Evolutionary conservation across 2,329 filamentous ascomycete species (phyloP), one percentile per base, ranked within the genome.

Genomic region (Furcasterigmium furcatum): DNA sequence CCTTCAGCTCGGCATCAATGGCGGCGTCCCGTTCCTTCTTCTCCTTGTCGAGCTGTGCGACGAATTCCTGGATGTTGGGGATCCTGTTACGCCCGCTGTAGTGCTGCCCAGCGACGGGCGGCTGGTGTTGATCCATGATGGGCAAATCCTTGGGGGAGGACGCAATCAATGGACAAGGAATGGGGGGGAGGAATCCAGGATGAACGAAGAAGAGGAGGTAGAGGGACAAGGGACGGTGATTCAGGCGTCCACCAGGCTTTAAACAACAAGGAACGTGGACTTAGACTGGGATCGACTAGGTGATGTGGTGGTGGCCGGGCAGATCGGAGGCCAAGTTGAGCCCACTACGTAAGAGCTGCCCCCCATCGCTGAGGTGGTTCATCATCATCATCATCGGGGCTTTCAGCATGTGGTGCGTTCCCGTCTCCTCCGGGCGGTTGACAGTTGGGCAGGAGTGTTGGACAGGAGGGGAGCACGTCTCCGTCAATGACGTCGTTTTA

Each of bases 81-180:
- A 97, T 83, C 20, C 88, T 87, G 64, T 96, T 95, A 48, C 67
- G 68, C 43, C 85, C 90, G 24, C 88, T 92, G 73, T 95, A 96
- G 62, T 91, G 86, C 58, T 87, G 83, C 12, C 66, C 66, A 18
- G 71, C 74, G 51, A 67, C 59, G 27, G 76, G 74, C 53, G 67
- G 61, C 3, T 64, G 56, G 40, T 68, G 64, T 29, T 74, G 64
- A 18, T 43, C 22, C 40, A 42, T 42, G 40, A 13, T 36, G 41
- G 21, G 20, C 30, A 27, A 35, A 14, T n/a, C 32, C 13, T 18
- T 8, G 24, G 24, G 24, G 24, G 24, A 27, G 24, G 24, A 27
- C 24, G 24, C 24, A 12, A 27, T 27, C 24, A 27, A 7, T 7
- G 19, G 36, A 38, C 36, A 22, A 27, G 38, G 38, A 16, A 21